phyloP scores from a whole-genome alignment of 257 asterid species.

The Thymus mandschuricus region DNA sequence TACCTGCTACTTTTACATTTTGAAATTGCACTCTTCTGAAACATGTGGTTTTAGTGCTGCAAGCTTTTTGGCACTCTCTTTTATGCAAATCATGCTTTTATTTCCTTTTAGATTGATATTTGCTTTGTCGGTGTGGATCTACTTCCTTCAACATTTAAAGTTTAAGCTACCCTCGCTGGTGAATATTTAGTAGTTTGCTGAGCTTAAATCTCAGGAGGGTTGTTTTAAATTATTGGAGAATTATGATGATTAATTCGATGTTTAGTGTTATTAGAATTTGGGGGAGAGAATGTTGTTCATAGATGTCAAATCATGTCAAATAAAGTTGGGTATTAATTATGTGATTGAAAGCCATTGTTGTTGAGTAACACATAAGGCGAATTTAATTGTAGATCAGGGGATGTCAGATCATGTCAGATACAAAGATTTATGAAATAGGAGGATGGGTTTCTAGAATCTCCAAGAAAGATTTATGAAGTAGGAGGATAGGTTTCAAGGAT shows the following conservation, averaged over 20 bases:
- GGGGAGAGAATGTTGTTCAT: not conserved
- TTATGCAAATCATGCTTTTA: conserved; percentile 10
- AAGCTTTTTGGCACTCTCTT: conserved; percentile 1
- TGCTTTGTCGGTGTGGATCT: conserved; percentile 18
- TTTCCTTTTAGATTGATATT: conserved; percentile 15
- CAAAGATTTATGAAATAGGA: not conserved
- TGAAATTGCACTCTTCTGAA: not conserved
- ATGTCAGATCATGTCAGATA: not conserved
- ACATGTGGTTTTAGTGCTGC: not conserved
- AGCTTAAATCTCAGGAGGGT: conserved; percentile 1
- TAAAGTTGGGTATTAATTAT: not conserved
- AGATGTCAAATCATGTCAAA: not conserved
- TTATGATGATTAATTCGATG: not conserved
- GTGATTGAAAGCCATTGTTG: not conserved
- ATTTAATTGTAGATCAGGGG: not conserved
- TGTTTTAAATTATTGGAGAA: not conserved
- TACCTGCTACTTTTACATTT: conserved; percentile 26
- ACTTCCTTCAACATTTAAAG: conserved; percentile 3
- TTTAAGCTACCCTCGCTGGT: not conserved
- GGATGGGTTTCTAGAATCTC: no score
- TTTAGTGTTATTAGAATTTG: not conserved
- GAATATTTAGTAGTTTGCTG: conserved; percentile 4
- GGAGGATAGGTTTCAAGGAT: not conserved
- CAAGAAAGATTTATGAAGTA: not conserved
- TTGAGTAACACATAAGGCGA: not conserved